A percentile compares a stretch with the other conserved stretches of the same genome.
Evolutionary conservation across 805 yeast species (phyloP).

Genomic region (Cyberlindnera euphorbiae): DNA sequence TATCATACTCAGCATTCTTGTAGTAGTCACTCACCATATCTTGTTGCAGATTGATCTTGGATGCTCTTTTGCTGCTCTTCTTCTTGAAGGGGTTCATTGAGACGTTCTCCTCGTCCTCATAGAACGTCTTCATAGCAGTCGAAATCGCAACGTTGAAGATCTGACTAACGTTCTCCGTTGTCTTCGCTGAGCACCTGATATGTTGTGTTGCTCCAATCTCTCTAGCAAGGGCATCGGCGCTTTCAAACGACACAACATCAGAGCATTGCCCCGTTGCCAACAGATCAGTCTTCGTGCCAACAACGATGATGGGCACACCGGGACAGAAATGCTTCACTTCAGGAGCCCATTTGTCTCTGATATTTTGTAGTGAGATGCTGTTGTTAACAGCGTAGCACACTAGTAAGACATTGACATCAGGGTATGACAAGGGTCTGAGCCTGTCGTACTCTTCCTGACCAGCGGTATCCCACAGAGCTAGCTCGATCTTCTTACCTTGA

Average conservation of each 20-base stretch:
- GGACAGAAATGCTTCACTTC: constrained; percentile 84
- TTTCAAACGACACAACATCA: constrained; percentile 41
- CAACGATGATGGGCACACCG: constrained; percentile 67
- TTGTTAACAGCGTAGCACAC: constrained; percentile 72
- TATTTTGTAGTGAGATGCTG: constrained; percentile 60
- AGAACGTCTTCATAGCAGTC: constrained; percentile 20
- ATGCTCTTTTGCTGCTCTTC: constrained; percentile 5
- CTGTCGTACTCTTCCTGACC: constrained; percentile 87
- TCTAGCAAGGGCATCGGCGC: constrained; percentile 39
- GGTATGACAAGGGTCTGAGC: constrained; percentile 71
- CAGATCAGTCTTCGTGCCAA: constrained; percentile 80
- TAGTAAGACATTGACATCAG: constrained; percentile 71
- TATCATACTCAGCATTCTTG: constrained; percentile 16
- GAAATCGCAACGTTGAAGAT: constrained; percentile 59
- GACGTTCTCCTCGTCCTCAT: constrained; percentile 5
- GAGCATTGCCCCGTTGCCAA: constrained; percentile 14
- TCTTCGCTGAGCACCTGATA: constrained; percentile 75
- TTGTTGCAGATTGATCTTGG: constrained; percentile 1
- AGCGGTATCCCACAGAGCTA: constrained; percentile 87
- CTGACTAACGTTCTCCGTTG: constrained; percentile 57
- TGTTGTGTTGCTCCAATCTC: constrained; percentile 67
- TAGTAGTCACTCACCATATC: constrained; percentile 14
- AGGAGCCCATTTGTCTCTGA: constrained; percentile 81
- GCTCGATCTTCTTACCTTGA: constrained; percentile 50
- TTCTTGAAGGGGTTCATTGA: constrained; percentile 11